These are phyloP conservation scores for Filobasidium uniguttulatum DNA, from an alignment of 1,284 basidiomycete genomes.

Conservation along the genomic window DNA sequence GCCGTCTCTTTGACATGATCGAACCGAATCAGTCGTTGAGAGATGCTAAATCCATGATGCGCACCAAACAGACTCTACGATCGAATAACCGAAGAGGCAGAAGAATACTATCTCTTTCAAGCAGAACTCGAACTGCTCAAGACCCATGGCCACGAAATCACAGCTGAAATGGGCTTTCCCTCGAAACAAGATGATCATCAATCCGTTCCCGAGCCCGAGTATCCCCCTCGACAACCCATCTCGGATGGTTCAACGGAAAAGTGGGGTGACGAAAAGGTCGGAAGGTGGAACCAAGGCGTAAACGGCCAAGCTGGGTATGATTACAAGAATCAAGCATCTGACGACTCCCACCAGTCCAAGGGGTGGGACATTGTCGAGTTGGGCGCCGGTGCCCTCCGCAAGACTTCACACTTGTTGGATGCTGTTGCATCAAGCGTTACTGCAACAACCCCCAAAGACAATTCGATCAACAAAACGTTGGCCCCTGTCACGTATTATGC, in stretches of 20 bases:
- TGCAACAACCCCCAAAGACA: slow-evolving; percentile 3
- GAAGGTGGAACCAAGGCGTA: slow-evolving; percentile 52
- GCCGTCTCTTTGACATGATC: background rate
- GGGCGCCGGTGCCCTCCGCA: slow-evolving; percentile 72
- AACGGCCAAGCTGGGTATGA: slow-evolving; percentile 36
- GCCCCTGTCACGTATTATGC: slow-evolving; percentile 75
- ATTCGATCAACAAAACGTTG: slow-evolving; percentile 14
- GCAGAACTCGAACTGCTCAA: slow-evolving; percentile 42
- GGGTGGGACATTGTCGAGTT: slow-evolving; percentile 60
- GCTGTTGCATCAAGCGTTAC: slow-evolving; percentile 47
- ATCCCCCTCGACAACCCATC: background rate
- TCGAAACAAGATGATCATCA: too few relatives aligned
- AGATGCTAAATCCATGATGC: too few relatives aligned
- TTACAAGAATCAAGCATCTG: slow-evolving; percentile 2
- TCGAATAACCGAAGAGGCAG: slow-evolving; percentile 61
- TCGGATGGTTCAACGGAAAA: slow-evolving; percentile 22
- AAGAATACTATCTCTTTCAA: slow-evolving; percentile 77
- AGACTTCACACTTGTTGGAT: slow-evolving; percentile 74
- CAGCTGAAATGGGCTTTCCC: slow-evolving; percentile 40
- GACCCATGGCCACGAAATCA: slow-evolving; percentile 40
- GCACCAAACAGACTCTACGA: slow-evolving; percentile 33
- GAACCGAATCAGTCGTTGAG: background rate
- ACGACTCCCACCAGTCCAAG: too few relatives aligned
- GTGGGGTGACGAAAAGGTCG: slow-evolving; percentile 51
- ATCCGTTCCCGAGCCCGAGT: too few relatives aligned